Conservation (phyloP, 768 basidiomycete genomes). For the Candolleomyces efflorescens region DNA sequence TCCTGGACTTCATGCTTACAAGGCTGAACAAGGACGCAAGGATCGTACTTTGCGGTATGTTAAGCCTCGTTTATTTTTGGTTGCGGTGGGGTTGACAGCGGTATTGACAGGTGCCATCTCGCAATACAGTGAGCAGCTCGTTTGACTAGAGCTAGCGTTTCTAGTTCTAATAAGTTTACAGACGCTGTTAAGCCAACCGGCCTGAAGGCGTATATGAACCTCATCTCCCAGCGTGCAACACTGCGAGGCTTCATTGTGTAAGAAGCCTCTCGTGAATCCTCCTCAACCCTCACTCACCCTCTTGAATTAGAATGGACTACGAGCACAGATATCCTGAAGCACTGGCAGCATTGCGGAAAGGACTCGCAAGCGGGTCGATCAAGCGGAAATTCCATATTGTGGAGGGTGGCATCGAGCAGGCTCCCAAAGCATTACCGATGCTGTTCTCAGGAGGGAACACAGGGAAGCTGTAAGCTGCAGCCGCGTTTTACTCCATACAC, state of each 20-base stretch:
- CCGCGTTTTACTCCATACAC: background rate
- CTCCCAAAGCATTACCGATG: constrained; percentile 64
- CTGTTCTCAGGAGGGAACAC: constrained; percentile 75
- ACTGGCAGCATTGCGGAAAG: constrained; percentile 49
- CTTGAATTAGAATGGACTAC: constrained; percentile 67
- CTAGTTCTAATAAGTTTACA: constrained; percentile 16
- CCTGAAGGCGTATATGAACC: constrained; percentile 57
- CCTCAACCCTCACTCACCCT: background rate
- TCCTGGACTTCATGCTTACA: constrained; percentile 73
- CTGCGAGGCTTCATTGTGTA: constrained; percentile 85
- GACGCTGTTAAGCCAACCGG: constrained; percentile 60
- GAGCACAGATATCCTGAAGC: constrained; percentile 53
- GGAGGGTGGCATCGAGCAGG: constrained; percentile 65
- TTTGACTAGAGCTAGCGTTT: background rate
- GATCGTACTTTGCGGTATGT: constrained; percentile 75
- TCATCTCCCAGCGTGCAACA: constrained; percentile 75
- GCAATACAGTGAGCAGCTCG: constrained; percentile 57
- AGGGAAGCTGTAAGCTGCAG: constrained; percentile 59
- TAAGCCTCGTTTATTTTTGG: background rate
- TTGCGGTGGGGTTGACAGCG: background rate
- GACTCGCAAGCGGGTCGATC: constrained; percentile 63
- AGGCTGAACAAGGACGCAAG: constrained; percentile 75
- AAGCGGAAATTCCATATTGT: constrained; percentile 80
- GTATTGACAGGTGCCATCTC: constrained; percentile 69
- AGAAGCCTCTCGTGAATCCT: constrained; percentile 15